Evolutionary conservation across 2,329 filamentous ascomycete genomes (phyloP), one percentile per base, ranked within the genome.

Genomic region (Gaeumannomyces tritici): DNA sequence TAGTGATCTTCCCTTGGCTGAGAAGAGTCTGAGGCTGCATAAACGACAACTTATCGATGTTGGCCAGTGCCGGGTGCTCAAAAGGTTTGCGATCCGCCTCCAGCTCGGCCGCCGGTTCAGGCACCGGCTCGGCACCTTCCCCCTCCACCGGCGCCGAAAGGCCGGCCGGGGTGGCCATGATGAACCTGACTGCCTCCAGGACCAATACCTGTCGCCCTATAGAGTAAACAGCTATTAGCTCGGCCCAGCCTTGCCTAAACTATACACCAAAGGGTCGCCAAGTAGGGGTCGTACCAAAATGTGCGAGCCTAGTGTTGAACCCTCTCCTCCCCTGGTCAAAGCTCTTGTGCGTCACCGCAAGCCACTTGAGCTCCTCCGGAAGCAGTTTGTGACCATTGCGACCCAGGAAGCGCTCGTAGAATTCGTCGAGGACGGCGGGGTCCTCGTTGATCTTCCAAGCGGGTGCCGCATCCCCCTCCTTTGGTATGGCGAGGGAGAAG

Each of bases 341-440:
- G 76, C 92, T 97, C 84, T 98, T 98, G 76, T 98, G 95, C 67
- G 95, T 99, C 62, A 99, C 85, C 33, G 93, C 93, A 70, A 98
- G 79, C 95, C 95, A 99, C 78, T 97, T 98, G 65, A 95, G 81
- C 77, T 99, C 93, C 21, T 97, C 93, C 2, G 89, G 87, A 63
- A 99, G 80, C 73, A 95, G 74, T 68, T 83, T 84, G 67, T 89
- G 84, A 63, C 90, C 90, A 57, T 83, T 86, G 58, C 79, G 80
- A 7, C 93, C 93, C 62, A 98, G 77, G 68, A 98, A 83, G 61
- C 81, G 80, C 67, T 83, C 81, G 74, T 97, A 96, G 74, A 91
- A 89, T 59, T 83, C 79, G 73, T 98, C 89, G 62, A 99, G 80
- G 70, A 81, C 80, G 67, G 79, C 80, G 12, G 90, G 90, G 70